Evolutionary conservation across 805 yeast species (phyloP), one percentile per base, ranked within the genome.

Genomic region (Saturnispora zaruensis): DNA sequence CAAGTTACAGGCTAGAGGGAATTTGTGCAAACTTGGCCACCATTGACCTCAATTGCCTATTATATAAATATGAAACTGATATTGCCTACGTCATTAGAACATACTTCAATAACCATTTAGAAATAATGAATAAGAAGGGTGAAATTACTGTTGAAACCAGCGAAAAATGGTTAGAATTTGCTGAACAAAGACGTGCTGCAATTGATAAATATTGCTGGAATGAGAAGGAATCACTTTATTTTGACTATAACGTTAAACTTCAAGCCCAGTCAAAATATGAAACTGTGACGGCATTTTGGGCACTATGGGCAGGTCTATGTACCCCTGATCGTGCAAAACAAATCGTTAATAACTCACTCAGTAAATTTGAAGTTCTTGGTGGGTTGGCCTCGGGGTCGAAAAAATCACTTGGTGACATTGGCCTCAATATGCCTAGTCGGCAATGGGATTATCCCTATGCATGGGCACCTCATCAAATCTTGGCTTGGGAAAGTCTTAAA

Each of bases 381-480:
- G 99, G 99, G 0, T 66, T 91, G 8, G 96, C 81, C 1, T 82
- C 96, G 0, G 95, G 96, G 36, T 84, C 96, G 0, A 74, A 78
- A 56, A 64, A 73, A 55, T 81, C 90, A 2, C 71, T 96, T 56
- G 95, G 96, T 37, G 78, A 74, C 24, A 68, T 87, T 34, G 78
- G 83, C 1, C 66, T 85, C 16, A 73, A 77, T 41, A 72, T 88
- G 59, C 96, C 95, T n/a, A 79, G 84, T 11, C 74, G 98, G 65
- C 99, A 91, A 68, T 91, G 99, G 99, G 99, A 91, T 65, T 93
- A 84, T 65, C 99, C 99, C 2, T 87, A 71, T 61, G 98, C 98
- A 1, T 91, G 99, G 99, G 96, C 98, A 0, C 98, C 99, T 3
- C 98, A 93, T 64, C 99, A 91, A 66, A 87, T 91, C 16, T 65